Percentiles rank a stretch among this genome's conserved stretches.
These are phyloP conservation scores for Eragrostis curvula DNA, from an alignment of 176 grass and related monocot species.

Conservation along the genomic window DNA sequence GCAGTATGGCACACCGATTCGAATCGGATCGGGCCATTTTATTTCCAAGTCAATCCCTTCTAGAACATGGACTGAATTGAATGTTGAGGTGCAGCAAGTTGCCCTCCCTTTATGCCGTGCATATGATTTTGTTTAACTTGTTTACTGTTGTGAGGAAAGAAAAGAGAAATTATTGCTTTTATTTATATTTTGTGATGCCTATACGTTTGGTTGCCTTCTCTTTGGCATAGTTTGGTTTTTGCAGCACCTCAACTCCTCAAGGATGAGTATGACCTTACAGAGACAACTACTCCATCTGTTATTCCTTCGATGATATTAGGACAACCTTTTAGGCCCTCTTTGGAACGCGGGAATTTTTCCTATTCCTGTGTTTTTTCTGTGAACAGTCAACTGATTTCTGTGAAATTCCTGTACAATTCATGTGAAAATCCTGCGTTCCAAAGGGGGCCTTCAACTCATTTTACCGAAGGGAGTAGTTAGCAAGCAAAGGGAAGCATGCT, in stretches of 20 bases:
- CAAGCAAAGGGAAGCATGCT: too few species aligned
- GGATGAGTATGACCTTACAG: not conserved
- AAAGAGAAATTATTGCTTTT: not conserved
- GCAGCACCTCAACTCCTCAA: not conserved
- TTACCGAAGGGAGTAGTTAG: too few species aligned
- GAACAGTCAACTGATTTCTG: too few species aligned
- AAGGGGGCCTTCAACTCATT: too few species aligned
- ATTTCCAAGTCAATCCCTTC: slow-evolving; percentile 13
- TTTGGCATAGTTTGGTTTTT: not conserved
- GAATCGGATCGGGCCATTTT: not conserved
- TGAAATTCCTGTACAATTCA: too few species aligned
- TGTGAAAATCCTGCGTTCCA: too few species aligned
- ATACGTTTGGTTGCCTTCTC: not conserved
- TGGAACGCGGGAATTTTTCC: too few species aligned
- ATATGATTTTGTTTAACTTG: not conserved
- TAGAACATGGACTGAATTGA: not conserved
- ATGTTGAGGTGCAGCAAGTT: not conserved
- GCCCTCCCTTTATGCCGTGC: not conserved
- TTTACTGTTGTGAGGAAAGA: not conserved
- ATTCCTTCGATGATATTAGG: not conserved
- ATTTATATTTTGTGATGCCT: not conserved
- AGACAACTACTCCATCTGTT: not conserved
- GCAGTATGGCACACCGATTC: not conserved
- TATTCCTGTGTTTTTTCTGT: too few species aligned
- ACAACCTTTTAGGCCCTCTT: too few species aligned